Base-by-base conservation (phyloP, 306 rosid species). In the Vicia faba region DNA sequence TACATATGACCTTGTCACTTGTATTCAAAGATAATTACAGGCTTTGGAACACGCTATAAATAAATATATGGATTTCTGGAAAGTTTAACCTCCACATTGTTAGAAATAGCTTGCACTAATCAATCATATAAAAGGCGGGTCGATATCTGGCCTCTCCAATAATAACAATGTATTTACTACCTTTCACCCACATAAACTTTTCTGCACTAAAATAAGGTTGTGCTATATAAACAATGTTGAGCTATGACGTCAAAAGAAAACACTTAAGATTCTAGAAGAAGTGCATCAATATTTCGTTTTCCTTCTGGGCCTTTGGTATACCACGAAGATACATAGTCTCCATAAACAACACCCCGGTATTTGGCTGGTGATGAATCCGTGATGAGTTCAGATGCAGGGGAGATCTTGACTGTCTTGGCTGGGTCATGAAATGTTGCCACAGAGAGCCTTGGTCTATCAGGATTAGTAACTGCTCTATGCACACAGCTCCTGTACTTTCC, bases 361-460 rank as follows among this genome's bases (percentile, higher is more conserved):
- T 82, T 72, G n/a, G 83, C 80, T 15, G 87, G 88, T 13, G 78
- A 77, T 5, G 87, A 84, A 36, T 84, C 84, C 9, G 35, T 45
- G 48, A 84, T 79, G 49, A 89, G 85, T 66, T 89, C 89, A 36
- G 87, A 64, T 69, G 78, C 85, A 35, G 97, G 91, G 46, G 84
- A 83, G 68, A 88, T 78, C 77, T 73, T 93, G 39, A 53, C 82
- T 26, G 80, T 35, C 81, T 84, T 93, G 2, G 95, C 84, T 5
- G 98, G 96, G 51, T 93, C 98, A 40, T 89, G 98, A 76, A 93
- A 93, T 61, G 98, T 81, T 39, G 97, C 96, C 38, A 89, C 87
- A 1, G 98, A 89, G 36, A 93, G 89, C 35, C 98, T 85, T 31
- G 89, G 76, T 41, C 74, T 76, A 48, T 67, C 70, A 23, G 91